These are phyloP conservation scores for Annulohypoxylon truncatum DNA, from an alignment of 2,329 filamentous ascomycete species.

Conservation along the genomic window DNA sequence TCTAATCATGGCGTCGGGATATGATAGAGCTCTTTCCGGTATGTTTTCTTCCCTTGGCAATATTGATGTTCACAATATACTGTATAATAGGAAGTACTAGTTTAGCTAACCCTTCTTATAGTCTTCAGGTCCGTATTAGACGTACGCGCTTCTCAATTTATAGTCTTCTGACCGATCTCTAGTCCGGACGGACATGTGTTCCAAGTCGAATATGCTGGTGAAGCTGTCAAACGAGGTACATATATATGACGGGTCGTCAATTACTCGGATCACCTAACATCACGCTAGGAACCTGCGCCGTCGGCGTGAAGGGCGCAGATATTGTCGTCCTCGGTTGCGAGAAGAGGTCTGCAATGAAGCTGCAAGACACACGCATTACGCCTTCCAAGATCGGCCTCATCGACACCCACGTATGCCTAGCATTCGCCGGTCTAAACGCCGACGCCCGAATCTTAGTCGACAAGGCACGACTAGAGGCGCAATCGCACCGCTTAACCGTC, in stretches of 20 bases:
- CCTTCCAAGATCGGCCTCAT: conserved; percentile 98
- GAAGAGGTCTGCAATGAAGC: conserved; percentile 98
- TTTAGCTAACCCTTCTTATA: conserved; percentile 63
- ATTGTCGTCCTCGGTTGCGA: conserved; percentile 98
- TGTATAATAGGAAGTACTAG: conserved; percentile 38
- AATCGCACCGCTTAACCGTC: conserved; percentile 95
- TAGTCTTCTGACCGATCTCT: conserved; percentile 58
- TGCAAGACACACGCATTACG: conserved; percentile 98
- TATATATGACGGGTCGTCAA: not conserved
- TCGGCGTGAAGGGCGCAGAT: conserved; percentile 94
- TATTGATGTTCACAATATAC: conserved; percentile 45
- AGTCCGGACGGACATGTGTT: conserved; percentile 99
- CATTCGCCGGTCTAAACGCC: conserved; percentile 96
- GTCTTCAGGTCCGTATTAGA: conserved; percentile 79
- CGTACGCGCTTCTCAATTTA: conserved; percentile 8
- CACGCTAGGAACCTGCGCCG: conserved; percentile 87
- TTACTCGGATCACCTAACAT: conserved; percentile 27
- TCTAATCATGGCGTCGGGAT: conserved; percentile 83
- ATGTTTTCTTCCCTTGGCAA: conserved; percentile 56
- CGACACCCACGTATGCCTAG: conserved; percentile 95
- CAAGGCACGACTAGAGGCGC: conserved; percentile 96
- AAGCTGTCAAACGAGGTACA: conserved; percentile 96
- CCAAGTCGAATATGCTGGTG: conserved; percentile 98
- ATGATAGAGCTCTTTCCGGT: conserved; percentile 99
- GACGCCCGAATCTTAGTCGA: conserved; percentile 98